Evolutionary conservation across 2,329 filamentous ascomycete genomes (phyloP), one percentile per base, ranked within the genome.

Genomic region (Fusarium foetens): DNA sequence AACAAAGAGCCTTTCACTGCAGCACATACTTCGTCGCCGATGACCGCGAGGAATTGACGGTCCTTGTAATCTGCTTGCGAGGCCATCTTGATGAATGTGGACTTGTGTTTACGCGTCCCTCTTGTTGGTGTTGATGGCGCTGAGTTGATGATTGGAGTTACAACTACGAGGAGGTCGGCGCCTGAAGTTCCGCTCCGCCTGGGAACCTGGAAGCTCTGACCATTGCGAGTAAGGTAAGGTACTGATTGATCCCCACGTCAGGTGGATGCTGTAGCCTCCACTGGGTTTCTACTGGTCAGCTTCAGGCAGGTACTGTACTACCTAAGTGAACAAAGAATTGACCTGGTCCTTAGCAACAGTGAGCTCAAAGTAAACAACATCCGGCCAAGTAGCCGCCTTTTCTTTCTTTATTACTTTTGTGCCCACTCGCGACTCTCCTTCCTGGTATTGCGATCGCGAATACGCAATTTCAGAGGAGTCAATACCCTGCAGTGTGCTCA

Each of bases 11-110:
- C 43, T 23, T 55, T 59, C 21, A 31, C 25, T n/a, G 53, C 46
- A 33, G 45, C 23, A 62, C 82, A 72, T 80, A 94, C 96, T 90
- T 99, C 96, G 83, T 99, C 96, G 58, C 96, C 96, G 80, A 99
- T 99, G 53, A 99, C 95, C 73, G 96, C 96, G 66, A 99, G 90
- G 81, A 99, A 97, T 84, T 99, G 93, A 78, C 96, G 90, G 84
- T 98, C 94, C 85, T 94, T 92, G 82, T 87, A 92, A 75, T 90
- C 88, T 72, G 86, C 84, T 76, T 88, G 85, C 51, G 85, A 84
- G 65, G 86, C 78, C 85, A 87, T 87, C 46, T 77, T 80, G 76
- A 67, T 58, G 48, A 46, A 41, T 64, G 41, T 33, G 57, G 41
- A 35, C 31, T 60, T 62, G 55, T 60, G 58, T 51, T 68, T 58